phyloP scores from a whole-genome alignment of 345 rosid species.

The Boechera retrofracta region DNA sequence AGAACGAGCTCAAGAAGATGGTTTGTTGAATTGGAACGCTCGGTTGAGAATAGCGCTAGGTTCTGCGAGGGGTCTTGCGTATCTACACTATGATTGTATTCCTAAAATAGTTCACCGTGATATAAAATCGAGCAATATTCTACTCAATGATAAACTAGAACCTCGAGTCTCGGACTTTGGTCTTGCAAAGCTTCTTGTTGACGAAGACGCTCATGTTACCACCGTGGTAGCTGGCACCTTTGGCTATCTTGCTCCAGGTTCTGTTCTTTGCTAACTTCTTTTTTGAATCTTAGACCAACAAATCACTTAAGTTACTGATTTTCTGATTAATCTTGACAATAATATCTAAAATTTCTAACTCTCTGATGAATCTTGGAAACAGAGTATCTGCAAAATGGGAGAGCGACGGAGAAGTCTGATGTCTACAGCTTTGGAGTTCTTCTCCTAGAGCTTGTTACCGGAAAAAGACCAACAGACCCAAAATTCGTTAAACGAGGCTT shows the following conservation, averaged over 20 bases:
- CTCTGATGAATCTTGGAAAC: conserved; percentile 29
- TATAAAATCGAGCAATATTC: conserved; percentile 92
- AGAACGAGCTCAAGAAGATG: conserved; percentile 50
- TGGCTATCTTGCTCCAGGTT: conserved; percentile 98
- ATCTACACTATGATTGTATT: conserved; percentile 87
- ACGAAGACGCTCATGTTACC: conserved; percentile 90
- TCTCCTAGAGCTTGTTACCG: conserved; percentile 84
- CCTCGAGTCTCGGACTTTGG: conserved; percentile 95
- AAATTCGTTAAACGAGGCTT: conserved; percentile 77
- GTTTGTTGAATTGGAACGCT: conserved; percentile 68
- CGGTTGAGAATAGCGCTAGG: conserved; percentile 79
- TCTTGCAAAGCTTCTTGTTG: conserved; percentile 92
- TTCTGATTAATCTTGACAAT: neutral
- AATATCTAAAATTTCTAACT: conserved; percentile 6
- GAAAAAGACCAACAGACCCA: conserved; percentile 91
- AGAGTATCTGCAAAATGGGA: conserved; percentile 95
- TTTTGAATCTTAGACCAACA: neutral
- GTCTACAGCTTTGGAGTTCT: conserved; percentile 98
- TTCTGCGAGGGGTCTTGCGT: conserved; percentile 87
- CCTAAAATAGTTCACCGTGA: conserved; percentile 93
- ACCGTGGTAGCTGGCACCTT: conserved; percentile 98
- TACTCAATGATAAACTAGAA: conserved; percentile 85
- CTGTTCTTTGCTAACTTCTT: conserved; percentile 6
- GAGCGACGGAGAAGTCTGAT: conserved; percentile 93
- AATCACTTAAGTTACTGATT: neutral